Evolutionary conservation across 2,329 filamentous ascomycete genomes (phyloP), one percentile per base, ranked within the genome.

Genomic region (Sarocladiaceae sp.): DNA sequence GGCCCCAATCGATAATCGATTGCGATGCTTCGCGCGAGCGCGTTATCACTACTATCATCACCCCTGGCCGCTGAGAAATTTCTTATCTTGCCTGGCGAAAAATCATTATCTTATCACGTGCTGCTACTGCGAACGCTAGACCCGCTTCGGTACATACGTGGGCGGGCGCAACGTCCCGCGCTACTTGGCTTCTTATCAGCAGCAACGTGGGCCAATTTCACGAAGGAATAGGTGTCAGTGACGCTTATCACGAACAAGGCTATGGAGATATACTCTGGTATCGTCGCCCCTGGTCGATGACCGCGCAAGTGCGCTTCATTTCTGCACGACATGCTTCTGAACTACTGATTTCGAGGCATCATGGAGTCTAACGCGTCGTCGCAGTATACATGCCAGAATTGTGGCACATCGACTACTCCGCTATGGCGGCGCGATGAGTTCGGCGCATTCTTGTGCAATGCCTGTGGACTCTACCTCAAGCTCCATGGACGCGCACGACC

Each of bases 371-470:
- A 79, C 66, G 74, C 80, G 71, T 69, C 72, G 46, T 75, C 81
- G 18, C 84, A 97, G 89, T 90, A 91, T 52, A 87, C 90, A 54
- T 98, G 93, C 67, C 88, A 95, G 65, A 98, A 98, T 65, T 98
- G 93, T 69, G 80, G 81, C 52, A 98, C 93, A 34, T 95, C 88
- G 33, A 97, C 90, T 43, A 98, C 93, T 35, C 93, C 93, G 33
- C 72, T 98, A 61, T 98, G 93, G 93, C 87, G 93, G 57, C 85
- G 93, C 70, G 93, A 98, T 74, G 93, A 98, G 71, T 81, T 85
- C 58, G 93, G 93, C 53, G 85, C 89, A 1, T 91, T 98, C 29
- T 84, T 98, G 43, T 98, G 93, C 81, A 98, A 98, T 69, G 93
- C 93, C 58, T 98, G 93, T 67, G 93, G 93, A 48, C 78, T 98